Conservation (phyloP, 2,329 filamentous ascomycete species). For the Orbilia oligospora region DNA sequence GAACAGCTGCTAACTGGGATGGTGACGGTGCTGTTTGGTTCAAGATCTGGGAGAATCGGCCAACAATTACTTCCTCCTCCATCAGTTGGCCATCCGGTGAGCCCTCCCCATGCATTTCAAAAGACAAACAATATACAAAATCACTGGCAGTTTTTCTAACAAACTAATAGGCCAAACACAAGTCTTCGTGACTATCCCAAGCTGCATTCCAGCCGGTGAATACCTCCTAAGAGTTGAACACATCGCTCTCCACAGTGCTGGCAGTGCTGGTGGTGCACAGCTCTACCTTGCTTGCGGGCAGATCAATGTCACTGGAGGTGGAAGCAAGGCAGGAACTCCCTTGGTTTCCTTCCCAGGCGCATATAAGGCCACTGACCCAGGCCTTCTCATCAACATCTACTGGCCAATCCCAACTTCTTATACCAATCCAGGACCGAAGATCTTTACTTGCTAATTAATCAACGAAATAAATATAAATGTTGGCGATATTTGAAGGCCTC, state of each 20-base stretch:
- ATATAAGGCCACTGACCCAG: slow-evolving; percentile 63
- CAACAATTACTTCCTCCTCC: slow-evolving; percentile 62
- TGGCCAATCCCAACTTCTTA: slow-evolving; percentile 65
- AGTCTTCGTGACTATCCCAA: slow-evolving; percentile 67
- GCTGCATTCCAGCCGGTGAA: slow-evolving; percentile 67
- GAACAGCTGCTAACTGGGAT: slow-evolving; percentile 65
- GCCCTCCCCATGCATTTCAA: not conserved
- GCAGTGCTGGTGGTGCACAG: slow-evolving; percentile 66
- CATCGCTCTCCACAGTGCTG: slow-evolving; percentile 69
- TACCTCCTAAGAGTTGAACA: slow-evolving; percentile 70
- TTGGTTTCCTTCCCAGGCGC: slow-evolving; percentile 69
- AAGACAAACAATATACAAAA: not conserved
- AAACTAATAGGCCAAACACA: slow-evolving; percentile 59
- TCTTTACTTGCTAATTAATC: slow-evolving; percentile 61
- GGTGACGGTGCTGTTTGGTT: slow-evolving; percentile 67
- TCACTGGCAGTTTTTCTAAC: not conserved
- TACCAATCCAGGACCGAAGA: slow-evolving; percentile 67
- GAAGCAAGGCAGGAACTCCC: slow-evolving; percentile 67
- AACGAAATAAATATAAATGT: not conserved
- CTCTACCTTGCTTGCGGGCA: slow-evolving; percentile 70
- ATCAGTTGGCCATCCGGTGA: slow-evolving; percentile 62
- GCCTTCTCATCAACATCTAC: slow-evolving; percentile 63
- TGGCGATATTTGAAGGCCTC: too few species aligned
- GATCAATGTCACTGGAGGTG: slow-evolving; percentile 68
- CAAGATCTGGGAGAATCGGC: slow-evolving; percentile 66